A percentile compares a stretch with the other conserved stretches of the same genome.
phyloP scores from a whole-genome alignment of 345 rosid species.

The Hibiscus mutabilis region DNA sequence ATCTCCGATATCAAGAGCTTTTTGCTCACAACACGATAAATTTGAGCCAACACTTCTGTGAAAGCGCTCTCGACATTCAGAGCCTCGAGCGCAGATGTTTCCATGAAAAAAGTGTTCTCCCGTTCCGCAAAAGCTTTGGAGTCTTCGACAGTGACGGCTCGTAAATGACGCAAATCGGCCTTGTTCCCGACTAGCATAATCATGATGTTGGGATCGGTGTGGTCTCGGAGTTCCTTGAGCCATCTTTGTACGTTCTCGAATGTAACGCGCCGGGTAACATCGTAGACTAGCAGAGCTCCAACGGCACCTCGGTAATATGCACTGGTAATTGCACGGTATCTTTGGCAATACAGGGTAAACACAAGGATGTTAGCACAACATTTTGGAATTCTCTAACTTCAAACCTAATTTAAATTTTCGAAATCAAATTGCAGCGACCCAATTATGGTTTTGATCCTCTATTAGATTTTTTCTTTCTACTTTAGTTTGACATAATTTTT shows the following conservation, averaged over 20 bases:
- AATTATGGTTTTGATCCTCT: no score
- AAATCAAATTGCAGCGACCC: no score
- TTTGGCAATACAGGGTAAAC: no score
- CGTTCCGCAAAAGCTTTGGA: slow-evolving; percentile 60
- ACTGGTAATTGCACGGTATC: slow-evolving; percentile 86
- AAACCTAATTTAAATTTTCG: no score
- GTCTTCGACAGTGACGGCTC: slow-evolving; percentile 67
- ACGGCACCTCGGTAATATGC: slow-evolving; percentile 45
- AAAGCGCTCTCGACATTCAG: slow-evolving; percentile 75
- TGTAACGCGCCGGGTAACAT: slow-evolving; percentile 76
- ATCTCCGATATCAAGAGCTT: slow-evolving; percentile 73
- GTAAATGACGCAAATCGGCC: slow-evolving; percentile 76
- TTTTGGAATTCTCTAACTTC: no score
- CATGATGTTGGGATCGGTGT: slow-evolving; percentile 76
- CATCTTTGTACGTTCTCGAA: slow-evolving; percentile 86
- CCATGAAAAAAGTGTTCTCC: slow-evolving; percentile 75
- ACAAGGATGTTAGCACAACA: no score
- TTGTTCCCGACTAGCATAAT: slow-evolving; percentile 92
- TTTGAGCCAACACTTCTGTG: slow-evolving; percentile 77
- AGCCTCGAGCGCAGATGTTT: slow-evolving; percentile 84
- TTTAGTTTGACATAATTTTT: no score
- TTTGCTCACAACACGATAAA: slow-evolving; percentile 69
- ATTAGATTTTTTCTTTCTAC: no score
- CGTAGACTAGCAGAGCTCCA: slow-evolving; percentile 48
- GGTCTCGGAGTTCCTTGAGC: slow-evolving; percentile 83